A percentile compares a stretch with the other conserved stretches of the same genome.
Conservation (phyloP, 1,139 yeast genomes). For the Suhomyces wounanorum region DNA sequence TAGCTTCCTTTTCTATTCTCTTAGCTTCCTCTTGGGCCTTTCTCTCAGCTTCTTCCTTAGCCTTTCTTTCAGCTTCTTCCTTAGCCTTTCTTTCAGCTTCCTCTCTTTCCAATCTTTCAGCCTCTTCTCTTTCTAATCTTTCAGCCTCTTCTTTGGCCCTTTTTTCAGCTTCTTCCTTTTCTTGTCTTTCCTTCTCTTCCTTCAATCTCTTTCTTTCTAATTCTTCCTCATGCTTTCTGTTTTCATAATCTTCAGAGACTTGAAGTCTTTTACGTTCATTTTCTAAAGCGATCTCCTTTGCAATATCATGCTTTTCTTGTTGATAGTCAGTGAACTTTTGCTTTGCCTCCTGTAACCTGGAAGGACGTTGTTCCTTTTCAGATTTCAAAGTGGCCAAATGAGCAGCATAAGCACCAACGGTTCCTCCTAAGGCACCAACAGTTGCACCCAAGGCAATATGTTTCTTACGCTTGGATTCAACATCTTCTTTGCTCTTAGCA, state of each 20-base stretch:
- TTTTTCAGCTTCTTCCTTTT: conserved; percentile 34
- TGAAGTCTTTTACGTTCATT: conserved; percentile 49
- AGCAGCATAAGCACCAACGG: conserved; percentile 48
- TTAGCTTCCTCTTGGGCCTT: conserved; percentile 27
- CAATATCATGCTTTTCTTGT: conserved; percentile 41
- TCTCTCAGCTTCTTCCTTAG: conserved; percentile 24
- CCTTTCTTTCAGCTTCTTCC: conserved; percentile 22
- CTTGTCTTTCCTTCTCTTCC: conserved; percentile 37
- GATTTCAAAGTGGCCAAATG: conserved; percentile 42
- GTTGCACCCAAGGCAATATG: conserved; percentile 45
- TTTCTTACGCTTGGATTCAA: conserved; percentile 38
- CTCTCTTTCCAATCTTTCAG: conserved; percentile 27
- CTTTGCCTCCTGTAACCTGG: conserved; percentile 47
- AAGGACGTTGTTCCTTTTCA: conserved; percentile 40
- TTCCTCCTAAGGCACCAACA: conserved; percentile 45
- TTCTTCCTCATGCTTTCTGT: conserved; percentile 48
- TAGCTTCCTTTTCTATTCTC: conserved; percentile 22
- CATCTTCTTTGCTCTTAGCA: conserved; percentile 34
- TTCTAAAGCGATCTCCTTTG: conserved; percentile 41
- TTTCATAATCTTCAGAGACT: conserved; percentile 52
- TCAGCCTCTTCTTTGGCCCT: conserved; percentile 25
- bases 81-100: conserved; percentile 14
- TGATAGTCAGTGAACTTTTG: conserved; percentile 46
- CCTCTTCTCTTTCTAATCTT: conserved; percentile 23
- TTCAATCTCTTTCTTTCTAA: conserved; percentile 41